These are phyloP conservation scores for Mucor plumbeus DNA, from an alignment of 371 early-diverging fungal species.

Conservation along the genomic window DNA sequence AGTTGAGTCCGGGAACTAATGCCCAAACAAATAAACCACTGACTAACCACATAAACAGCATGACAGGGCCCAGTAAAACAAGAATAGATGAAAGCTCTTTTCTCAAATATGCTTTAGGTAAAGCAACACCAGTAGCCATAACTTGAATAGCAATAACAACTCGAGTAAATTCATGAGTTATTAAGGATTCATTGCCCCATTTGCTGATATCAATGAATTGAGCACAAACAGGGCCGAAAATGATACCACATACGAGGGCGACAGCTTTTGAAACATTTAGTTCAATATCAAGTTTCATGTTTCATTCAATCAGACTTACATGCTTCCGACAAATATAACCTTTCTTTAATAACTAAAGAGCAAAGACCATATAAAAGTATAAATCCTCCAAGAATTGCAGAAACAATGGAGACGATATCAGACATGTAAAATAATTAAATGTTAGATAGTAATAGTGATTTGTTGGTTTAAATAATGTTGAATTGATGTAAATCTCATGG, in stretches of 20 bases:
- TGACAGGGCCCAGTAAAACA: constrained; percentile 79
- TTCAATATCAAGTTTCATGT: too few relatives aligned
- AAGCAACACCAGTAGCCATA: constrained; percentile 80
- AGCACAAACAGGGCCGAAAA: constrained; percentile 76
- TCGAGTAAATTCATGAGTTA: constrained; percentile 76
- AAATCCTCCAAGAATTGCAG: constrained; percentile 77
- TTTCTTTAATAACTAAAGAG: constrained; percentile 89
- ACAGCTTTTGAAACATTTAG: constrained; percentile 54
- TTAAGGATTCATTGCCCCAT: constrained; percentile 42
- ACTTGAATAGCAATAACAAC: constrained; percentile 81
- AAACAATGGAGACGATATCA: constrained; percentile 32
- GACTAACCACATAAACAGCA: constrained; percentile 69
- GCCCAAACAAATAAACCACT: constrained; percentile 44
- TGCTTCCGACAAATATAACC: constrained; percentile 89
- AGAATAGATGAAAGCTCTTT: constrained; percentile 64
- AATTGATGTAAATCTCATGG: background rate
- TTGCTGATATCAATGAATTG: constrained; percentile 38
- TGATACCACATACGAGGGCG: constrained; percentile 84
- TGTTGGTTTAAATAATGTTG: background rate
- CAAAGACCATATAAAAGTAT: constrained; percentile 82
- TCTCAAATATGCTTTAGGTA: constrained; percentile 61
- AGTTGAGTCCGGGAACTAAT: constrained; percentile 40
- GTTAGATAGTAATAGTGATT: background rate
- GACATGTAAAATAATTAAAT: constrained; percentile 7
- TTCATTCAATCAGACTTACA: constrained; percentile 46